Percentiles rank a stretch among this genome's conserved stretches.
Conservation (phyloP, 1,139 yeast genomes). For the Pichia norvegensis region DNA sequence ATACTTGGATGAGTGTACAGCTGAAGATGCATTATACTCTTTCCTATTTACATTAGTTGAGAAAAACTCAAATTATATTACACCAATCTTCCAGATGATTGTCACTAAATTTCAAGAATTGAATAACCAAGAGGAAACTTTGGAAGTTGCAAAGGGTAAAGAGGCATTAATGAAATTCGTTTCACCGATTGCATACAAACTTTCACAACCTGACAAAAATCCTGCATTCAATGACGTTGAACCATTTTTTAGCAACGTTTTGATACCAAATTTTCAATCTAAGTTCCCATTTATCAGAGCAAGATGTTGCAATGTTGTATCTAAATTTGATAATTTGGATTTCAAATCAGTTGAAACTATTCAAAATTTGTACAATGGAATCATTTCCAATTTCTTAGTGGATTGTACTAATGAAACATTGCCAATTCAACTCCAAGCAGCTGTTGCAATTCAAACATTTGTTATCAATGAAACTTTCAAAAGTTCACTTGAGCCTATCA, state of each 20-base stretch:
- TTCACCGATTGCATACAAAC: slow-evolving; percentile 60
- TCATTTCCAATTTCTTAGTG: slow-evolving; percentile 52
- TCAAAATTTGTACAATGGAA: slow-evolving; percentile 55
- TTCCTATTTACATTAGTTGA: slow-evolving; percentile 58
- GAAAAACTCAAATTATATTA: slow-evolving; percentile 54
- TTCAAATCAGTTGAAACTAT: slow-evolving; percentile 45
- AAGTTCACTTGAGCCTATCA: slow-evolving; percentile 56
- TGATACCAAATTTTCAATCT: slow-evolving; percentile 66
- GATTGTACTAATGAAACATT: slow-evolving; percentile 36
- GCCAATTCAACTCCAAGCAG: slow-evolving; percentile 79
- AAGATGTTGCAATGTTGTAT: slow-evolving; percentile 71
- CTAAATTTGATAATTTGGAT: slow-evolving; percentile 60
- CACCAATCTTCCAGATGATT: slow-evolving; percentile 59
- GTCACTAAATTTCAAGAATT: slow-evolving; percentile 41
- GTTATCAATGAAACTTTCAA: slow-evolving; percentile 58
- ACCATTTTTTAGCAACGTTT: slow-evolving; percentile 50
- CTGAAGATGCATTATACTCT: slow-evolving; percentile 63
- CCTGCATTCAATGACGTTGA: slow-evolving; percentile 66
- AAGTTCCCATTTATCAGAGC: slow-evolving; percentile 70
- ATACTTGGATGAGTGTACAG: slow-evolving; percentile 47
- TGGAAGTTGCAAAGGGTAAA: slow-evolving; percentile 59
- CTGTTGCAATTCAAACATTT: slow-evolving; percentile 78
- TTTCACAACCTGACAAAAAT: slow-evolving; percentile 42
- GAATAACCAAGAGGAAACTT: slow-evolving; percentile 34
- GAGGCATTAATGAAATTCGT: slow-evolving; percentile 79